Evolutionary conservation across 2,329 filamentous ascomycete genomes (phyloP).

Genomic region (Cyclaneusma minus): DNA sequence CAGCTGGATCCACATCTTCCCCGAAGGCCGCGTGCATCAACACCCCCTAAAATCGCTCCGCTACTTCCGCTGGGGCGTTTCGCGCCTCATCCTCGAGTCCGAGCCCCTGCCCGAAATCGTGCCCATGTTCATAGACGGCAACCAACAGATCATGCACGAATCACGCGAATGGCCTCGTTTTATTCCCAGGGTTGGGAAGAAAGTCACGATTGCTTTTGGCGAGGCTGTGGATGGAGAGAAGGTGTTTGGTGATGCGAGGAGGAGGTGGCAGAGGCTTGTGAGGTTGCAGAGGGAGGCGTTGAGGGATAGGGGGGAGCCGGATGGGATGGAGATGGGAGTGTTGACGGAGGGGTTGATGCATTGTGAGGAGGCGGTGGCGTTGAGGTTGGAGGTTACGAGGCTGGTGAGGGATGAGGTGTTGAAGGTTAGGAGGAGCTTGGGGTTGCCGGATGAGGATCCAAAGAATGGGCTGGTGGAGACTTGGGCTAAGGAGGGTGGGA

Average conservation of each 20-base stretch:
- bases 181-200: constrained; percentile 58
- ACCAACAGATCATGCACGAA: constrained; percentile 79
- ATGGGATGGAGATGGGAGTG: constrained; percentile 34
- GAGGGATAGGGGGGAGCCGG: constrained; percentile 15
- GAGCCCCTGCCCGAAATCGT: constrained; percentile 78
- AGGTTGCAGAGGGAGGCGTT: constrained; percentile 29
- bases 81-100: constrained; percentile 77
- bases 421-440: constrained; percentile 56
- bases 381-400: constrained; percentile 67
- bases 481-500: constrained; percentile 42
- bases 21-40: constrained; percentile 90
- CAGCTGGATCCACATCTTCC: constrained; percentile 90
- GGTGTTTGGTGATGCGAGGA: constrained; percentile 63
- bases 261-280: constrained; percentile 57
- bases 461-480: constrained; percentile 66
- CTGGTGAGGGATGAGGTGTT: constrained; percentile 67
- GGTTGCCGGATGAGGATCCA: constrained; percentile 62
- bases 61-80: constrained; percentile 97
- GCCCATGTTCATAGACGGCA: constrained; percentile 88
- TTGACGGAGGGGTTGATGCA: constrained; percentile 50
- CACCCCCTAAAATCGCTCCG: constrained; percentile 63
- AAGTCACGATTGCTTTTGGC: constrained; percentile 62
- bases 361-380: constrained; percentile 56
- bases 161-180: constrained; percentile 65
- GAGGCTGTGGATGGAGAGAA: constrained; percentile 58